Evolutionary conservation across 2,329 filamentous ascomycete genomes (phyloP).

Genomic region (Sporothrix luriei): DNA sequence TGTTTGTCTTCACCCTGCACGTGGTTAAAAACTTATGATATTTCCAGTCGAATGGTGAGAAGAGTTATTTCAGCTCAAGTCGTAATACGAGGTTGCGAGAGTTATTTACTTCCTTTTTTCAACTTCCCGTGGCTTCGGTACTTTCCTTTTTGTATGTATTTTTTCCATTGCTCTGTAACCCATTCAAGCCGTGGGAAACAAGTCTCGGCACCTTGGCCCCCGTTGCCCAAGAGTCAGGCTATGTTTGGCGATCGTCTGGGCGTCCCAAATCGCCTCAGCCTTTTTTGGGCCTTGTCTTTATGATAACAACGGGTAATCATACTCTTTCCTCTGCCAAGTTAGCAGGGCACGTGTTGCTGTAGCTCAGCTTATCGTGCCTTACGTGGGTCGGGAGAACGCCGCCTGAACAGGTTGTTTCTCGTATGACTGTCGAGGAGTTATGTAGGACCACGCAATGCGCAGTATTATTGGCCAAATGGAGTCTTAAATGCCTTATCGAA

Average conservation of each 20-base stretch:
- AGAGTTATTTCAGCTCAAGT: too few species aligned
- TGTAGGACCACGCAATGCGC: neutral
- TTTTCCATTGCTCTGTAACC: too few species aligned
- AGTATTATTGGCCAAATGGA: neutral
- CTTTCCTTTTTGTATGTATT: too few species aligned
- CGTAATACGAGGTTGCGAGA: too few species aligned
- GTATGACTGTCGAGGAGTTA: neutral
- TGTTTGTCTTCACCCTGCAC: too few species aligned
- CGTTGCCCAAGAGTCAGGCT: slow-evolving; percentile 1
- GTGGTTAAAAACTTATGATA: too few species aligned
- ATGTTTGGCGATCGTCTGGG: neutral
- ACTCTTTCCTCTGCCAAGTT: neutral
- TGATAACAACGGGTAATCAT: neutral
- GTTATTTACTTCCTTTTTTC: too few species aligned
- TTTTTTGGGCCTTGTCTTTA: neutral
- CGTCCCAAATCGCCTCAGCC: slow-evolving; percentile 6
- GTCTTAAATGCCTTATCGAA: neutral
- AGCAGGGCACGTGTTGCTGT: neutral
- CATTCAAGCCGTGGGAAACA: too few species aligned
- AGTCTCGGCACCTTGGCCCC: neutral
- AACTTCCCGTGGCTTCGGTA: too few species aligned
- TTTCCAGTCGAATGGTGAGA: too few species aligned
- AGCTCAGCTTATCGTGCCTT: slow-evolving; percentile 8
- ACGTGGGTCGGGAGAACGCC: slow-evolving; percentile 3
- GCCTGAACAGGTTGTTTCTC: neutral